Evolutionary conservation across 2,329 filamentous ascomycete species (phyloP).

Genomic region (Talaromyces albobiverticillius): DNA sequence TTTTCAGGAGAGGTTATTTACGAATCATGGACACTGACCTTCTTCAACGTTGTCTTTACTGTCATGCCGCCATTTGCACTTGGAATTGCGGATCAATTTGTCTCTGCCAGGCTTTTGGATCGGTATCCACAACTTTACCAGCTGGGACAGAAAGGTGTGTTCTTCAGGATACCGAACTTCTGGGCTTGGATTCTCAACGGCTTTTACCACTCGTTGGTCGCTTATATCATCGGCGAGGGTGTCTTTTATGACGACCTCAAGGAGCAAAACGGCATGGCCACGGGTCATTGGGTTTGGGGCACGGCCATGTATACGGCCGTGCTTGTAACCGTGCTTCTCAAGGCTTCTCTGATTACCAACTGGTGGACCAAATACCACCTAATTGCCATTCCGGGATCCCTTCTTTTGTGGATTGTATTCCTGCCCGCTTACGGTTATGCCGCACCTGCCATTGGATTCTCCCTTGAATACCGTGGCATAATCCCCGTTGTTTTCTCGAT

Average conservation of each 20-base stretch:
- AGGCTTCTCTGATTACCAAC: slow-evolving; percentile 90
- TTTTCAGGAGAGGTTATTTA: slow-evolving; percentile 98
- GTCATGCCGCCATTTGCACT: slow-evolving; percentile 89
- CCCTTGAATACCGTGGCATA: slow-evolving; percentile 79
- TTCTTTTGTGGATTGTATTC: slow-evolving; percentile 88
- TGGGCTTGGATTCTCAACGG: slow-evolving; percentile 90
- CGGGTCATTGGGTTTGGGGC: slow-evolving; percentile 98
- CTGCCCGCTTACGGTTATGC: slow-evolving; percentile 83
- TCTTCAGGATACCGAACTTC: slow-evolving; percentile 92
- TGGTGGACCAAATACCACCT: slow-evolving; percentile 99
- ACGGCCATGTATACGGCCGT: slow-evolving; percentile 90
- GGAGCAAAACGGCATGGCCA: slow-evolving; percentile 72
- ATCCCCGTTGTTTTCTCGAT: slow-evolving; percentile 76
- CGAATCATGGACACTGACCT: slow-evolving; percentile 98
- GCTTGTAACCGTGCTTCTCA: slow-evolving; percentile 89
- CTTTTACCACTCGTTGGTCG: slow-evolving; percentile 88
- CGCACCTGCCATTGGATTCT: slow-evolving; percentile 77
- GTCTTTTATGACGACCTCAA: slow-evolving; percentile 81
- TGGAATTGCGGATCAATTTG: slow-evolving; percentile 96
- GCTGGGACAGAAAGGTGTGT: slow-evolving; percentile 86
- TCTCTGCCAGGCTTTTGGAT: slow-evolving; percentile 88
- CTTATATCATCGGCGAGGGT: slow-evolving; percentile 80
- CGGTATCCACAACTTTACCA: slow-evolving; percentile 95
- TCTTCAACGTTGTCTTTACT: slow-evolving; percentile 99
- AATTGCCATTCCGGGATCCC: slow-evolving; percentile 88